A percentile compares a stretch with the other conserved stretches of the same genome.
phyloP scores from a whole-genome alignment of 768 basidiomycete species.

The Lentinula sp. region DNA sequence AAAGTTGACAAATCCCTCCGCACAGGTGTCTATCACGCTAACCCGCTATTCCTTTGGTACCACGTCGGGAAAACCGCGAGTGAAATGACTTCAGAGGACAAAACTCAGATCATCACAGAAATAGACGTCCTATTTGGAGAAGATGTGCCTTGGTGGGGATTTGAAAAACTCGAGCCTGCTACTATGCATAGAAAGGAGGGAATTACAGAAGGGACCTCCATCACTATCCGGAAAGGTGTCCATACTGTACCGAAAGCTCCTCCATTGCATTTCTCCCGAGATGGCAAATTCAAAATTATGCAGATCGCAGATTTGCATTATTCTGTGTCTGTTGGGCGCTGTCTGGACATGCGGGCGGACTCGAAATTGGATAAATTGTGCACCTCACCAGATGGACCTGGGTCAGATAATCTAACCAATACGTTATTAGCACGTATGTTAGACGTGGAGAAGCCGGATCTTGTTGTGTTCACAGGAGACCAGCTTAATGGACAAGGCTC shows the following conservation, averaged over 20 bases:
- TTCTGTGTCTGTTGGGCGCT: conserved; percentile 72
- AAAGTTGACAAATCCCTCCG: conserved; percentile 57
- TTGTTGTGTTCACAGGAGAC: conserved; percentile 91
- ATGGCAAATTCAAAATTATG: conserved; percentile 85
- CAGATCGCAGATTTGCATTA: conserved; percentile 94
- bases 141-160: conserved; percentile 81
- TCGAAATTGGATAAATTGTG: conserved; percentile 35
- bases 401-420: conserved; percentile 77
- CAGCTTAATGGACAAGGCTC: conserved; percentile 90
- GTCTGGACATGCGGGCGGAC: conserved; percentile 62
- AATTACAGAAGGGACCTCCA: conserved; percentile 45
- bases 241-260: conserved; percentile 68
- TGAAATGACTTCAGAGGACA: conserved; percentile 54
- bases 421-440: conserved; percentile 65
- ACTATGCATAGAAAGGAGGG: conserved; percentile 39
- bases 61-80: conserved; percentile 55
- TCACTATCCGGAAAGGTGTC: conserved; percentile 70
- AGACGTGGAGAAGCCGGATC: conserved; percentile 78
- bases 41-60: conserved; percentile 77
- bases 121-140: conserved; percentile 89
- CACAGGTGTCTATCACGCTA: conserved; percentile 50
- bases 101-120: conserved; percentile 73
- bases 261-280: conserved; percentile 73
- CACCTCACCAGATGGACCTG: conserved; percentile 13
- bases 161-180: conserved; percentile 61